phyloP scores from a whole-genome alignment of 1,284 basidiomycete species.

The Butyriboletus appendiculatus region DNA sequence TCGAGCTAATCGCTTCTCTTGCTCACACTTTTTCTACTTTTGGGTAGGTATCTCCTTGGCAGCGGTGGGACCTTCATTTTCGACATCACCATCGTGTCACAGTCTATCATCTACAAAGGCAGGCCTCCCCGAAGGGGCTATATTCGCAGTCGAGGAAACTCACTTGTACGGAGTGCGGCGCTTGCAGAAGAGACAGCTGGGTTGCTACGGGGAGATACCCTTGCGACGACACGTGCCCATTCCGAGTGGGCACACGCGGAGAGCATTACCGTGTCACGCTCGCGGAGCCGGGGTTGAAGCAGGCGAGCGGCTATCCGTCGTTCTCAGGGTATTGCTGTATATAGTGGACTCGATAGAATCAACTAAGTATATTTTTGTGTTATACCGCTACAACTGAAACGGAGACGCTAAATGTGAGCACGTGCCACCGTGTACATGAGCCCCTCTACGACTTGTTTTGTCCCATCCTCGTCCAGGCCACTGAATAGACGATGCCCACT shows the following conservation, averaged over 20 bases:
- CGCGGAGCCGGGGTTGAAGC: constrained; percentile 30
- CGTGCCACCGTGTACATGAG: constrained; percentile 13
- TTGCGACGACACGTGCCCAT: constrained; percentile 26
- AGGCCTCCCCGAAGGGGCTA: constrained; percentile 29
- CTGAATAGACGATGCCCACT: constrained; percentile 21
- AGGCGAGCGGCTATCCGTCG: neutral
- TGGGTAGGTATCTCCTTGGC: constrained; percentile 75
- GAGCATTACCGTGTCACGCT: constrained; percentile 10
- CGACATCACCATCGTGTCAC: constrained; percentile 81
- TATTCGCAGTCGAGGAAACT: constrained; percentile 34
- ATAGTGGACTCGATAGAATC: neutral
- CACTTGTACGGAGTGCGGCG: constrained; percentile 26
- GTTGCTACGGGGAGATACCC: constrained; percentile 43
- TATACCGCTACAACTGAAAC: neutral
- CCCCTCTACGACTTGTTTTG: neutral
- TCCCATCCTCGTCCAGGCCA: constrained; percentile 1
- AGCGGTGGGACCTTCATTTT: constrained; percentile 89
- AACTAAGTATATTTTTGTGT: neutral
- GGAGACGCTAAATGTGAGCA: constrained; percentile 10
- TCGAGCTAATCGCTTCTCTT: constrained; percentile 1
- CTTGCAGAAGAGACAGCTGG: constrained; percentile 47
- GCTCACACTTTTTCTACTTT: constrained; percentile 4
- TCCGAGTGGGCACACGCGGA: constrained; percentile 19
- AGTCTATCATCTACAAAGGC: constrained; percentile 54
- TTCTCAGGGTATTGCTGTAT: neutral